A percentile compares a stretch with the other conserved stretches of the same genome.
These are phyloP conservation scores for Knufia petricola DNA, from an alignment of 2,329 filamentous ascomycete genomes.

Conservation along the genomic window DNA sequence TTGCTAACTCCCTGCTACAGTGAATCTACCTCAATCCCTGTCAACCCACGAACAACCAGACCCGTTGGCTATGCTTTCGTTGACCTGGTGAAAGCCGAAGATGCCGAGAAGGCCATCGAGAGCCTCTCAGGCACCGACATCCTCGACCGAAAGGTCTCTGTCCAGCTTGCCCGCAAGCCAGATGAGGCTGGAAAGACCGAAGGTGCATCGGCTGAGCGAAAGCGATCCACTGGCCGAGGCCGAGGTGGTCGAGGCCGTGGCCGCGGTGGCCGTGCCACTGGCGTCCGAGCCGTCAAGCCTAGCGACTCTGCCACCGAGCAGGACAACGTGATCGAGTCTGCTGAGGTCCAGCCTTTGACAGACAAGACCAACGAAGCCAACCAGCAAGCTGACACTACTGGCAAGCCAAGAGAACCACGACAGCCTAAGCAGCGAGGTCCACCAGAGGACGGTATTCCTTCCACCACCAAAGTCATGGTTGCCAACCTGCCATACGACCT, in stretches of 20 bases:
- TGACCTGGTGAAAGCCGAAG: conserved; percentile 85
- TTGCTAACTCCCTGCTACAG: conserved; percentile 44
- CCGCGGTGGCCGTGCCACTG: conserved; percentile 56
- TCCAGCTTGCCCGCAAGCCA: conserved; percentile 96
- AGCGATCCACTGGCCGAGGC: conserved; percentile 48
- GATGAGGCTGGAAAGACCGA: conserved; percentile 68
- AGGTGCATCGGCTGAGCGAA: conserved; percentile 53
- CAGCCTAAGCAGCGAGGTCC: conserved; percentile 78
- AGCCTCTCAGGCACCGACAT: conserved; percentile 97
- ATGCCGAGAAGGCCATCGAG: conserved; percentile 89
- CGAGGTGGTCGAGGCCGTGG: conserved; percentile 53
- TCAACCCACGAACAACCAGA: conserved; percentile 97
- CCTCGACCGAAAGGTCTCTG: conserved; percentile 96
- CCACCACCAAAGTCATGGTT: conserved; percentile 99
- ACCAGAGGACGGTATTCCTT: conserved; percentile 91
- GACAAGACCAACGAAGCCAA: conserved; percentile 46
- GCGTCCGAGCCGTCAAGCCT: conserved; percentile 56
- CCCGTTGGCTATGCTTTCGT: conserved; percentile 99
- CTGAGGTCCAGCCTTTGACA: conserved; percentile 49
- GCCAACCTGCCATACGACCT: conserved; percentile 98
- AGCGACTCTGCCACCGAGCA: conserved; percentile 26
- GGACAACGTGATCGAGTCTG: conserved; percentile 37
- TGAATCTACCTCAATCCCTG: conserved; percentile 97
- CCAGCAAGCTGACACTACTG: conserved; percentile 27
- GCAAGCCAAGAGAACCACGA: conserved; percentile 40